These are phyloP conservation scores for Alternaria longipes DNA, from an alignment of 2,329 filamentous ascomycete species.

Conservation along the genomic window DNA sequence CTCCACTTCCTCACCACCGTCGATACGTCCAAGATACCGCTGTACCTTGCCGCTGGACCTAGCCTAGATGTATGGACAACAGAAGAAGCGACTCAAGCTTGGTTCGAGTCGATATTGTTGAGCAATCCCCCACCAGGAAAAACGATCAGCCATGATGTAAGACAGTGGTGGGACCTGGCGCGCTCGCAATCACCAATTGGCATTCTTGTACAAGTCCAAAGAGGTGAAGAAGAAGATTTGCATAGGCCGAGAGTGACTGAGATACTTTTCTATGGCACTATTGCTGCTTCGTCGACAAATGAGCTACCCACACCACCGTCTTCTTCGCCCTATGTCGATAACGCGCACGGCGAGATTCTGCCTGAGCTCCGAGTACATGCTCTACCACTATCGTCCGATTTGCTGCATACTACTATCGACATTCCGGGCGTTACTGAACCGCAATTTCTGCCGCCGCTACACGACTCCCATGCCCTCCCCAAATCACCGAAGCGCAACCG, in stretches of 20 bases:
- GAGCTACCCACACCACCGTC: slow-evolving; percentile 47
- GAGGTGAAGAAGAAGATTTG: not conserved
- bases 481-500: slow-evolving; percentile 54
- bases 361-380: slow-evolving; percentile 52
- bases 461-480: slow-evolving; percentile 32
- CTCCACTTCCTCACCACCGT: slow-evolving; percentile 53
- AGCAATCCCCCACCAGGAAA: slow-evolving; percentile 23
- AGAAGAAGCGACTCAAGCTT: slow-evolving; percentile 45
- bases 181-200: slow-evolving; percentile 53
- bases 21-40: slow-evolving; percentile 51
- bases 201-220: slow-evolving; percentile 47
- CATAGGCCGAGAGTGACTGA: slow-evolving; percentile 50
- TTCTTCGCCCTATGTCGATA: slow-evolving; percentile 34
- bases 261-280: slow-evolving; percentile 57
- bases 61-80: slow-evolving; percentile 52
- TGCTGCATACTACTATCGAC: slow-evolving; percentile 34
- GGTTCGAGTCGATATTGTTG: slow-evolving; percentile 52
- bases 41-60: slow-evolving; percentile 52
- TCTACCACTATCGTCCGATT: slow-evolving; percentile 55
- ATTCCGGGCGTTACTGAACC: slow-evolving; percentile 31
- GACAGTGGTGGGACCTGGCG: slow-evolving; percentile 51
- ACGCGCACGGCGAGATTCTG: slow-evolving; percentile 18
- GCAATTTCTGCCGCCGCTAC: slow-evolving; percentile 44
- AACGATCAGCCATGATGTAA: slow-evolving; percentile 7
- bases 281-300: slow-evolving; percentile 25